Evolutionary conservation across 2,329 filamentous ascomycete species (phyloP).

Genomic region (Colletotrichum falcatum): DNA sequence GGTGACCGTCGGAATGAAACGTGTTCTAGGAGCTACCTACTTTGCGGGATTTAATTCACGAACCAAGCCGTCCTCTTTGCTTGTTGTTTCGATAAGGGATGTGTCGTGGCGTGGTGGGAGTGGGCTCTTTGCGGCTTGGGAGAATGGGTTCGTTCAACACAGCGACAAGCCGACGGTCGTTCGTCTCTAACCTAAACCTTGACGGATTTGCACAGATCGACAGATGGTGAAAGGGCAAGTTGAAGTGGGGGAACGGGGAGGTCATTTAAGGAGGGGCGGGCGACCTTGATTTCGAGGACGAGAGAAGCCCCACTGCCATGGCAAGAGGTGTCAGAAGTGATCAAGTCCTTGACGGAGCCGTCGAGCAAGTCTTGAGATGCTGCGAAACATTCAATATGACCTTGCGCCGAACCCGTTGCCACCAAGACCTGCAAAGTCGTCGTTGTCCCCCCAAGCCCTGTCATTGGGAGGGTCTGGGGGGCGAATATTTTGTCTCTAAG

Average conservation of each 20-base stretch:
- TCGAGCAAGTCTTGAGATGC: background rate
- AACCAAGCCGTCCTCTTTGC: background rate
- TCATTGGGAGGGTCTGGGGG: background rate
- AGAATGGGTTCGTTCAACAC: background rate
- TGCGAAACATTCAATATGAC: background rate
- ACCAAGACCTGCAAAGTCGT: background rate
- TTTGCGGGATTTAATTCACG: background rate
- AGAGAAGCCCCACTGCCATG: background rate
- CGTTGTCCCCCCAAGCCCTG: no score
- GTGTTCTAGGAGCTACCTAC: rapidly evolving
- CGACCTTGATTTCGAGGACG: background rate
- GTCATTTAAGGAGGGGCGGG: background rate
- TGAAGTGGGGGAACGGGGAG: background rate
- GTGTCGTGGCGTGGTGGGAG: background rate
- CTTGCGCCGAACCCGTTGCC: background rate
- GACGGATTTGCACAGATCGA: background rate
- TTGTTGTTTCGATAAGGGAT: background rate
- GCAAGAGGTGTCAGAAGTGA: background rate
- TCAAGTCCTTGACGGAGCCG: background rate
- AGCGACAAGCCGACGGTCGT: background rate
- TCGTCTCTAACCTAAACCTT: background rate
- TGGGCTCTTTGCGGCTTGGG: background rate
- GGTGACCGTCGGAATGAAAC: background rate
- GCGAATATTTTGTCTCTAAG: background rate
- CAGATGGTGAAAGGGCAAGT: background rate